Base-by-base conservation (phyloP, 441 rosid species). In the Brassica hybrid region DNA sequence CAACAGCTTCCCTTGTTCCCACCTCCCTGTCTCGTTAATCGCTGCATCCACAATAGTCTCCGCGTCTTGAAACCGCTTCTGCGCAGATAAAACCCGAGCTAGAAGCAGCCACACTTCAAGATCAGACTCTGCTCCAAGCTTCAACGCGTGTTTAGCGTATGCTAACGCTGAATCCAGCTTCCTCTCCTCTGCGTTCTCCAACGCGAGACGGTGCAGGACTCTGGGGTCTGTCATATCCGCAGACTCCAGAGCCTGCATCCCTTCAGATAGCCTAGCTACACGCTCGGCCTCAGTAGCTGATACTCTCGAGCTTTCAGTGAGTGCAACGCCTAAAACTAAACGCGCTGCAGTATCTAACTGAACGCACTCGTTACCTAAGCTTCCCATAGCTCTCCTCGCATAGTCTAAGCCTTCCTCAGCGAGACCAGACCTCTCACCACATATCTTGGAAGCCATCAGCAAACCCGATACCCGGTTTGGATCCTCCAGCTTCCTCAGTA, bases 371-470 rank as follows among this genome's bases (percentile, higher is more conserved):
- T 54, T 54, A 0, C 58, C 21, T 7, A 54, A 54, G 57, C 10
- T 16, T 50, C 56, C 56, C 1, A 48, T 4, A 1, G 57, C 57
- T 14, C 58, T 54, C 21, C 21, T 6, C 4, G 58, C 58, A 7
- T 54, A 54, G 5, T 54, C 58, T 54, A 54, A 0, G 11, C 58
- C 58, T 54, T 54, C 58, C 58, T 54, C 58, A 16, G 58, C 58
- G 58, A 54, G 58, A 2, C 11, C 21, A 54, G 21, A 7, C 1
- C 58, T 16, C 58, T 54, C 58, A 54, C 58, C 58, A 17, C 58
- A 54, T 54, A 54, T 54, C 58, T 54, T 54, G 4, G 58, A 54
- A 54, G 58, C 58, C 58, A 54, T 54, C 21, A 52, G 58, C 58
- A 52, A 52, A 52, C 58, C 58, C 0, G 58, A 52, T 7, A 52